These are phyloP conservation scores for Arctium lappa DNA, from an alignment of 129 eudicot genomes.

Conservation along the genomic window DNA sequence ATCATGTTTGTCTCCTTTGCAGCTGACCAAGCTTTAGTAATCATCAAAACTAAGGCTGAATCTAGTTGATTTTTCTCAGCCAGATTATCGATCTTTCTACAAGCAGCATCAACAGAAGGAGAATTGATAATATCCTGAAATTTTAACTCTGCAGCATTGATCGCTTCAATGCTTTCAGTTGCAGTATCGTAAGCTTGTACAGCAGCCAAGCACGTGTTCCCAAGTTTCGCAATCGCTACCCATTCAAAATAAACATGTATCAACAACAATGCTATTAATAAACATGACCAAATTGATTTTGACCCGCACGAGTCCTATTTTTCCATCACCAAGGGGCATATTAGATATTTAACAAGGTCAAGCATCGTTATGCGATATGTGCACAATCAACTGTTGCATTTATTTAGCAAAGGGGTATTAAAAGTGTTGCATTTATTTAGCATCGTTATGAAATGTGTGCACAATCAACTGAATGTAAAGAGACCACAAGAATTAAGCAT, in stretches of 20 bases:
- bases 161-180: conserved; percentile 70
- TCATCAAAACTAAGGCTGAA: conserved; percentile 63
- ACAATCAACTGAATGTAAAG: neutral
- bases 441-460: too few relatives aligned
- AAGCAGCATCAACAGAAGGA: conserved; percentile 80
- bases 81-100: conserved; percentile 68
- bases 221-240: conserved; percentile 58
- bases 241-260: conserved; percentile 7
- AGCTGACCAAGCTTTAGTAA: conserved; percentile 88
- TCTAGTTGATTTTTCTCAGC: conserved; percentile 78
- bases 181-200: conserved; percentile 77
- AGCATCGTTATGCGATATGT: neutral
- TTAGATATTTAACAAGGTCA: neutral
- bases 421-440: neutral
- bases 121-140: conserved; percentile 82
- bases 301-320: neutral
- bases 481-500: neutral
- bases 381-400: neutral
- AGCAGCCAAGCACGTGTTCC: conserved; percentile 69
- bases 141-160: conserved; percentile 77
- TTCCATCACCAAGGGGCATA: neutral
- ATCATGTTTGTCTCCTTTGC: conserved; percentile 70
- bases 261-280: neutral
- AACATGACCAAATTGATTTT: too few relatives aligned
- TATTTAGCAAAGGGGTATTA: neutral